Conservation (phyloP, 495 filamentous ascomycete species). For the Podospora anserina region DNA sequence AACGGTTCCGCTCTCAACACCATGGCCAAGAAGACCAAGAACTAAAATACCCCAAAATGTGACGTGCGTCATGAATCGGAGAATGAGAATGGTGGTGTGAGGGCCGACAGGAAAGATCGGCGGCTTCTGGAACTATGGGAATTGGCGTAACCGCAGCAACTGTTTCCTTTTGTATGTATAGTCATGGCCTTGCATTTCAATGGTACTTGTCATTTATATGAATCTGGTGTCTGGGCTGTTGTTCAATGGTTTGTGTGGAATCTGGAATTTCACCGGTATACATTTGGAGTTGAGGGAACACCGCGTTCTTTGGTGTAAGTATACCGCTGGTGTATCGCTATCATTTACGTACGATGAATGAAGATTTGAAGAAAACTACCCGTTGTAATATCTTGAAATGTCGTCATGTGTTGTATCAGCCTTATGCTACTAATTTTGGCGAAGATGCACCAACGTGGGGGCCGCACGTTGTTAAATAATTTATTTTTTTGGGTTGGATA, state of each 20-base stretch:
- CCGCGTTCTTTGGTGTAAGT: not conserved
- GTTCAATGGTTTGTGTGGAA: not conserved
- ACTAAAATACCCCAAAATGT: conserved; percentile 24
- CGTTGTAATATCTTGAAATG: not conserved
- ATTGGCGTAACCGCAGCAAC: conserved; percentile 34
- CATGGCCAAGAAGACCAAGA: conserved; percentile 71
- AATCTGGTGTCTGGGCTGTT: not conserved
- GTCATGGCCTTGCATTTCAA: conserved; percentile 38
- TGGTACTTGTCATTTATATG: conserved; percentile 13
- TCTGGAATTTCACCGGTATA: not conserved
- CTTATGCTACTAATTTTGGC: too few relatives aligned
- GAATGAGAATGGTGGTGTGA: conserved; percentile 13
- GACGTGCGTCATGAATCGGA: conserved; percentile 20
- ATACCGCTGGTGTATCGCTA: not conserved
- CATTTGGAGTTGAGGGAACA: not conserved
- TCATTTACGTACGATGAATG: not conserved
- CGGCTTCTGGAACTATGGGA: conserved; percentile 30
- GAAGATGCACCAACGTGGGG: too few relatives aligned
- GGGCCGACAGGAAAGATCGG: conserved; percentile 18
- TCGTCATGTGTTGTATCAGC: not conserved
- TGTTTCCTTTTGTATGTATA: conserved; percentile 36
- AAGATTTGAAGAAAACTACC: not conserved
- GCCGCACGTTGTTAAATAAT: too few relatives aligned
- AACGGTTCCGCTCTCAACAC: conserved; percentile 95
- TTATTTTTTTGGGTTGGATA: too few relatives aligned